A percentile compares a stretch with the other conserved stretches of the same genome.
Conservation (phyloP, 352 stramenopile species). For the Pythium phragmitis region DNA sequence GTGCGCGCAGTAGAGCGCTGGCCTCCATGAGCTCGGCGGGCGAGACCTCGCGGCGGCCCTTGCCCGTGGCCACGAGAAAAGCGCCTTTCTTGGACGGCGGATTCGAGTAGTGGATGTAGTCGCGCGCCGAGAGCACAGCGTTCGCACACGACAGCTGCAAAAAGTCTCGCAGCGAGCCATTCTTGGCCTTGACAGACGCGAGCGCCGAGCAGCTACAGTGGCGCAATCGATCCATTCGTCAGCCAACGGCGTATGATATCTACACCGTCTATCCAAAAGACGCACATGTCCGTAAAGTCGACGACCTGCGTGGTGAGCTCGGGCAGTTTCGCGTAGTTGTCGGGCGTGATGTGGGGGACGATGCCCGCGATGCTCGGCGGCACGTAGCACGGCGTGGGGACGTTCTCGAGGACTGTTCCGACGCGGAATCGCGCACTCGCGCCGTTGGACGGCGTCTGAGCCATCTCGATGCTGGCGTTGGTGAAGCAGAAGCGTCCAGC, state of each 20-base stretch:
- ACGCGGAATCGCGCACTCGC: slow-evolving; percentile 34
- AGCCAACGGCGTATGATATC: background rate
- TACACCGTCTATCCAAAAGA: background rate
- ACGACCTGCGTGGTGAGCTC: slow-evolving; percentile 62
- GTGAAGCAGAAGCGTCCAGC: slow-evolving; percentile 19
- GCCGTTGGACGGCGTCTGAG: slow-evolving; percentile 10
- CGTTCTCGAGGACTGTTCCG: slow-evolving; percentile 32
- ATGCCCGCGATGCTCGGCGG: slow-evolving; percentile 63
- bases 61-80: slow-evolving; percentile 60
- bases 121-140: slow-evolving; percentile 64
- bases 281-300: slow-evolving; percentile 73
- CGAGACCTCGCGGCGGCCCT: slow-evolving; percentile 45
- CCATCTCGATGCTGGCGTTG: slow-evolving; percentile 29
- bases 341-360: slow-evolving; percentile 71
- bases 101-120: slow-evolving; percentile 67
- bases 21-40: slow-evolving; percentile 61
- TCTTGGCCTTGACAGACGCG: slow-evolving; percentile 38
- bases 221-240: background rate
- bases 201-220: slow-evolving; percentile 33
- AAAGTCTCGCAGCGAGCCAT: slow-evolving; percentile 46
- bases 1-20: slow-evolving; percentile 42
- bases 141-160: slow-evolving; percentile 45
- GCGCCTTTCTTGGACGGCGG: slow-evolving; percentile 51
- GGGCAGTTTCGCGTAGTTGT: slow-evolving; percentile 62
- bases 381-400: slow-evolving; percentile 71